Base-by-base conservation (phyloP, 192 early-diverging fungal species). In the Dissophora globulifera region DNA sequence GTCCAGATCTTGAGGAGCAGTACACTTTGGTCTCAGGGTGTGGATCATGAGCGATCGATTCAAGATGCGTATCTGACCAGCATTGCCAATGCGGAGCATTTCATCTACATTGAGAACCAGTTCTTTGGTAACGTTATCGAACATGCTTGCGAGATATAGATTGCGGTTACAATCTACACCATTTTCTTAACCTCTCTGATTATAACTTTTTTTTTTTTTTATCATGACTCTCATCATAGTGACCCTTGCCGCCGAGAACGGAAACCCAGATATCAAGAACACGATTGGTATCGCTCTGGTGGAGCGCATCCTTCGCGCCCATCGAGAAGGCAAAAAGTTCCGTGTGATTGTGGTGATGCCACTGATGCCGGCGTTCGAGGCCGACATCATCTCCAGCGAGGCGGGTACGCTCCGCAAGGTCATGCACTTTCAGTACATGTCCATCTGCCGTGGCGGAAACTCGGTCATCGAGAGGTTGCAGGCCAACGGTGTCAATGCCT, bases 31-130 rank as follows among this genome's bases (percentile, higher is more conserved):
- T 89, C 87, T 48, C 81, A 84, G 55, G 92, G 90, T 22, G 87
- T 93, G 56, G 81, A 63, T 23, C 9, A 70, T 27, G 79, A 93
- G 78, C 83, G 83, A 62, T 92, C 91, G 13, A 95, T 96, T 57
- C 86, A 91, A 49, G 92, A 88, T 41, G 95, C 95, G 16, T 96
- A 96, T 71, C 65, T 91, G 59, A 81, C 88, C 42, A 82, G 84
- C 50, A 96, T 96, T 76, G 67, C 65, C 22, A 71, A 86, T 30
- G 90, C 95, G 17, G 83, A 93, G 65, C 94, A 96, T 64, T 95
- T 91, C 78, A 82, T 96, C n/a, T 96, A 96, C 80, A 95, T 96
- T 58, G 95, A 96, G 74, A 95, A 96, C 78, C 95, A 96, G 70
- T 96, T 96, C 84, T 96, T 96, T 78, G 88, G 86, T 88, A 85